These are phyloP conservation scores for Saccharomycopsis vini DNA, from an alignment of 805 yeast genomes.

Conservation along the genomic window DNA sequence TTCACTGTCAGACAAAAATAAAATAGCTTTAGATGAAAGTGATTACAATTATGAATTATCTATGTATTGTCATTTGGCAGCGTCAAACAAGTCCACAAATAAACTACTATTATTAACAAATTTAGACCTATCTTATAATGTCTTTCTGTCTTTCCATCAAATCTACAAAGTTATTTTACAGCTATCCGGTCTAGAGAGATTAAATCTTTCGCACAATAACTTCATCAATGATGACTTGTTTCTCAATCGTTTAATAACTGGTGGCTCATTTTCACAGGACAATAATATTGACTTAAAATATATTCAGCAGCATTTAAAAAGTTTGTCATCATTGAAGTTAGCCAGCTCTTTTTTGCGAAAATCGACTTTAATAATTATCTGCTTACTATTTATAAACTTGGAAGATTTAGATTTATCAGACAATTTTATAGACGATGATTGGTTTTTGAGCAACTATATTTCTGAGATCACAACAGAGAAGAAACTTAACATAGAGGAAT, in stretches of 20 bases:
- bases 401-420: conserved; percentile 10
- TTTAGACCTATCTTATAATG: conserved; percentile 55
- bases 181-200: conserved; percentile 30
- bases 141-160: conserved; percentile 35
- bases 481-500: background rate
- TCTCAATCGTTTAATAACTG: background rate
- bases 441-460: conserved; percentile 3
- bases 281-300: background rate
- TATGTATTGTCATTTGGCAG: background rate
- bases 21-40: background rate
- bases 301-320: background rate
- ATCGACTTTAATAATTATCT: conserved; percentile 3
- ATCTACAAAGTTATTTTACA: conserved; percentile 31
- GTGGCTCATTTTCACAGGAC: background rate
- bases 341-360: conserved; percentile 18
- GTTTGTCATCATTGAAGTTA: conserved; percentile 18
- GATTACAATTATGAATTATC: background rate
- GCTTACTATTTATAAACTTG: conserved; percentile 1
- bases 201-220: conserved; percentile 24
- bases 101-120: conserved; percentile 23
- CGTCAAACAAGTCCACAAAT: background rate
- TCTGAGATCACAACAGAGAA: background rate
- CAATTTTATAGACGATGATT: conserved; percentile 8
- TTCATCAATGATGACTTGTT: conserved; percentile 11
- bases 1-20: background rate